Evolutionary conservation across 2,329 filamentous ascomycete genomes (phyloP), one percentile per base, ranked within the genome.

Genomic region (Cercospora brassicicola): DNA sequence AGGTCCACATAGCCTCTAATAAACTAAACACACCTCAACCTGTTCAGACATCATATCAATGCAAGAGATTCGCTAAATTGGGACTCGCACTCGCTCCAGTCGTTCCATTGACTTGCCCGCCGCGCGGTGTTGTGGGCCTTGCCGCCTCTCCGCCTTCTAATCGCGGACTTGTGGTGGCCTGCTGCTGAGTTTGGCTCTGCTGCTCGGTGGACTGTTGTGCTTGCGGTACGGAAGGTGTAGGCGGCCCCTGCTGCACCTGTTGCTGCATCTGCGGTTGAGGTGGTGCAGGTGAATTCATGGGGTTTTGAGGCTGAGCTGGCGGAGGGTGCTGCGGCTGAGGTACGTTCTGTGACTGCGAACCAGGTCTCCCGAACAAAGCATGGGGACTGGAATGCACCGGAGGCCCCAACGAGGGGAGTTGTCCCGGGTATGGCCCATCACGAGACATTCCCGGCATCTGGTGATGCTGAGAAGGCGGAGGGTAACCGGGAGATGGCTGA

Each of bases 61-160:
- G 80, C 69, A 84, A 73, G 67, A 84, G 71, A 72, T 84, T 84
- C 64, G 80, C 78, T 73, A 84, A 75, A 67, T 79, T 83, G 13
- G 83, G 83, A 69, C 82, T 84, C 11, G 82, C 82, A 68, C 82
- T 84, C 13, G 83, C 78, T 15, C 78, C 78, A 30, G 66, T 65
- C 13, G 60, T 64, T 10, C 72, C 72, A 57, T 73, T 74, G 18
- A 65, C 67, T 56, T 73, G 73, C 20, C 67, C 72, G 15, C 71
- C 72, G 57, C 70, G 71, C 23, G 75, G 76, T 45, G 76, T 75
- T 8, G 69, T 72, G 4, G 74, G 72, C 33, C 69, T 69, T 26
- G 69, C 64, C 36, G 68, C 56, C 33, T 72, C 68, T 18, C 67
- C 66, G 5, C 67, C 70, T 62, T 63, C 63, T 8, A 64, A 66